Evolutionary conservation across 495 filamentous ascomycete genomes (phyloP), one percentile per base, ranked within the genome.

Genomic region (Cryomyces minteri): DNA sequence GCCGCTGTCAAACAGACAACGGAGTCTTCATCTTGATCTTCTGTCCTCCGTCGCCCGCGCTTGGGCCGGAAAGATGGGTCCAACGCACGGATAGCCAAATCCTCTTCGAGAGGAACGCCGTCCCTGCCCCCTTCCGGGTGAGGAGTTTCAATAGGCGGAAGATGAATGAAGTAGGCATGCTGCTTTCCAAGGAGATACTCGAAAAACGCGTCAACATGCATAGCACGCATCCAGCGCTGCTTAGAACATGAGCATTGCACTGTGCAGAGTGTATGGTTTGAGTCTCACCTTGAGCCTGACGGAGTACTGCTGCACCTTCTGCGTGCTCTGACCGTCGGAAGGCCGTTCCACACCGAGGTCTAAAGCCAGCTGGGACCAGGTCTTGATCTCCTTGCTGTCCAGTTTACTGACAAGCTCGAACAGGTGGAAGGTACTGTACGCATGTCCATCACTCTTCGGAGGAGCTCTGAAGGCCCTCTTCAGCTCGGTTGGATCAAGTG

Each of bases 231-330:
- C 90, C 90, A 98, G 47, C 90, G 75, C 82, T 94, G 29, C 33
- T 2, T 25, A 25, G 18, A 25, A 25, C 2, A 2, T 25, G 18
- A 25, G 18, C 18, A 25, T 25, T 25, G 12, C 8, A 37, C 34
- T 37, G 12, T 12, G 8, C 12, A 37, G 34, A 37, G 8, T 18
- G 32, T 45, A 45, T 30, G 5, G 45, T 18, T 28, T 31, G 14
- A 41, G 7, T 57, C 67, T 48, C 66, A 88, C 85, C 75, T 95
- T 96, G 39, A 96, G 65, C 43, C 90, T 70, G 32, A 95, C 90
- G 42, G 86, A 85, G 64, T 98, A 98, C 56, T 98, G 90, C 60
- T 95, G 88, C 34, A 98, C 85, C 59, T 94, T 98, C 60, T 98
- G 90, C 2, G 86, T 79, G 58, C 86, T 94, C 61, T 95, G 84